phyloP scores from a whole-genome alignment of 768 basidiomycete species.

The Saitozyma sp. region DNA sequence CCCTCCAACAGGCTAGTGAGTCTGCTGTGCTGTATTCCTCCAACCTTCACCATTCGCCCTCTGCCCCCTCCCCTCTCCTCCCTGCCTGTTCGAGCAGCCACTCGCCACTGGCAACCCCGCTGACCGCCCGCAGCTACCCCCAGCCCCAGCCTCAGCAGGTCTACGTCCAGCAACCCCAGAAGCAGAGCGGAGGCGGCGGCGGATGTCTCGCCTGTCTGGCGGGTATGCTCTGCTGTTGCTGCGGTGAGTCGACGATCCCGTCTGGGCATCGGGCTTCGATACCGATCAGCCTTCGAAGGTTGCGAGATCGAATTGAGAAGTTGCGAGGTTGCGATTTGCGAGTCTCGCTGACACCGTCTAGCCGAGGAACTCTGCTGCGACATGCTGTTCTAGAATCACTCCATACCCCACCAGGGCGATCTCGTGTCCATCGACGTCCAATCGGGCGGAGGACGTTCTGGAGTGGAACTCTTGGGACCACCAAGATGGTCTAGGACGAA shows the following conservation, averaged over 20 bases:
- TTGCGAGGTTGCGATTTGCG: no score
- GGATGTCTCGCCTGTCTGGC: slow-evolving; percentile 62
- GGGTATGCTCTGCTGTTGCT: slow-evolving; percentile 28
- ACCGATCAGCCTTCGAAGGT: no score
- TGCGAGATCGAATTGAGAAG: no score
- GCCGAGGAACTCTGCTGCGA: slow-evolving; percentile 47
- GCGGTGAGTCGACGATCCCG: slow-evolving; percentile 11
- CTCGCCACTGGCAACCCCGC: not conserved
- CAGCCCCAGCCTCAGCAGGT: slow-evolving; percentile 76
- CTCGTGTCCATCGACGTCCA: no score
- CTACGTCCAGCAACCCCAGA: slow-evolving; percentile 62
- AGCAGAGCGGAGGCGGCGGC: slow-evolving; percentile 59
- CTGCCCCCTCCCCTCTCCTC: not conserved
- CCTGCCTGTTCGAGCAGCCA: not conserved
- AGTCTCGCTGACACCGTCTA: not conserved
- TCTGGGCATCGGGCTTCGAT: not conserved
- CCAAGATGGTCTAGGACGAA: no score
- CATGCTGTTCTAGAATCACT: slow-evolving; percentile 27
- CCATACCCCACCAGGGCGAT: not conserved
- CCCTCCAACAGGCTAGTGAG: slow-evolving; percentile 38
- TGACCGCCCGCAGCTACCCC: slow-evolving; percentile 52
- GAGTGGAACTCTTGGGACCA: no score
- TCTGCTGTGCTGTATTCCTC: not conserved
- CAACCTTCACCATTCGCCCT: no score
- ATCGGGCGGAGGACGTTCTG: no score